Conservation (phyloP, 768 basidiomycete genomes). For the Mycena albidolilacea region DNA sequence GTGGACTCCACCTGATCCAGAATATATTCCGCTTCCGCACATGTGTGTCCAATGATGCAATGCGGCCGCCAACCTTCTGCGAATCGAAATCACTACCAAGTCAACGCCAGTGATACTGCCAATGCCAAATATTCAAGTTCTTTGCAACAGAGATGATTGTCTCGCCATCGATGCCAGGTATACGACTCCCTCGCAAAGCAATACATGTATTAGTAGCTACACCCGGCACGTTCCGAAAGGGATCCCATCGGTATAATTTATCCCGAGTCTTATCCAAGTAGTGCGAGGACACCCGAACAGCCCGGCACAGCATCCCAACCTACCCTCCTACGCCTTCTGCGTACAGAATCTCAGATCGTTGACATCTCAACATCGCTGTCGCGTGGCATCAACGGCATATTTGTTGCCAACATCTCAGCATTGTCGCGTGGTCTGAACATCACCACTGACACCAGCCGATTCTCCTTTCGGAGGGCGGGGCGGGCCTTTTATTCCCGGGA, state of each 20-base stretch:
- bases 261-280: not conserved
- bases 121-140: not conserved
- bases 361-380: slow-evolving; percentile 6
- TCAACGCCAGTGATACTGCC: not conserved
- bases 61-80: not conserved
- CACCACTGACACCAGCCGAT: no score
- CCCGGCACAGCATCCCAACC: not conserved
- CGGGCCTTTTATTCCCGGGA: not conserved
- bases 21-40: not conserved
- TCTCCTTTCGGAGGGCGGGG: not conserved
- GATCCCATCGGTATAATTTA: no score
- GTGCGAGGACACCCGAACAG: not conserved
- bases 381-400: not conserved
- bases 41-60: not conserved
- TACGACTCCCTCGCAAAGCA: not conserved
- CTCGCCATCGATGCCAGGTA: not conserved
- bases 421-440: not conserved
- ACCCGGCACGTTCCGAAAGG: no score
- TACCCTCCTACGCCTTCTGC: no score
- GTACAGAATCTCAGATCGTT: not conserved
- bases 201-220: not conserved
- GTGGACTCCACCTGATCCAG: slow-evolving; percentile 11
- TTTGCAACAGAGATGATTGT: slow-evolving; percentile 14
- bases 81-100: not conserved
- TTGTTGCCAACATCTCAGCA: slow-evolving; percentile 3